A percentile compares a stretch with the other conserved stretches of the same genome.
phyloP scores from a whole-genome alignment of 73 alveolate genomes.

The Paramecium biaurelia region DNA sequence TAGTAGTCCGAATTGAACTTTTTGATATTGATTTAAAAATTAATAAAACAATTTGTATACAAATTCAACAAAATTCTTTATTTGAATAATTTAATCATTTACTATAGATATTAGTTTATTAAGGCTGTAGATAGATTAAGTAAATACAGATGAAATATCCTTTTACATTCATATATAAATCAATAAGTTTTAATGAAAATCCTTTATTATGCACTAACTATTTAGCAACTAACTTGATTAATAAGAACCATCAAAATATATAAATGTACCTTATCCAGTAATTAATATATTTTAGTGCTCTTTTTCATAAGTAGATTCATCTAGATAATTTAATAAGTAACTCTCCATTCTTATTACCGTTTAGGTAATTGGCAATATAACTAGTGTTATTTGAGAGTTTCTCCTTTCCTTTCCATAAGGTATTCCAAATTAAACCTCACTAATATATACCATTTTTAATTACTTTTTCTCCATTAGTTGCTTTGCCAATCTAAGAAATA shows the following conservation, averaged over 20 bases:
- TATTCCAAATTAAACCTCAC: slow-evolving; percentile 26
- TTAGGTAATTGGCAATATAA: not conserved
- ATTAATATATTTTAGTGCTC: slow-evolving; percentile 38
- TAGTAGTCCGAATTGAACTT: too few relatives aligned
- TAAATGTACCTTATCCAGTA: slow-evolving; percentile 51
- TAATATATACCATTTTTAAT: slow-evolving; percentile 10
- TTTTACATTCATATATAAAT: not conserved
- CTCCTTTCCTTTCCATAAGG: not conserved
- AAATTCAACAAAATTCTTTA: too few relatives aligned
- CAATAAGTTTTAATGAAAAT: not conserved
- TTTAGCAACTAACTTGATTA: slow-evolving; percentile 55
- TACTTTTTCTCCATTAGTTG: slow-evolving; percentile 52
- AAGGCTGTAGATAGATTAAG: too few relatives aligned
- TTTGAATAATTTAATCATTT: too few relatives aligned
- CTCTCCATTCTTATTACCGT: not conserved
- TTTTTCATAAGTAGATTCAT: slow-evolving; percentile 51
- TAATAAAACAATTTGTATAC: too few relatives aligned
- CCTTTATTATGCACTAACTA: slow-evolving; percentile 43
- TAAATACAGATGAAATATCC: too few relatives aligned
- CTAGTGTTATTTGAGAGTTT: not conserved
- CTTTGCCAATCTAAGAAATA: not conserved
- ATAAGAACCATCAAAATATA: slow-evolving; percentile 11
- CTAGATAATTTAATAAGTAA: not conserved
- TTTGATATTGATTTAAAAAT: too few relatives aligned
- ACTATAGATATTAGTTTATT: too few relatives aligned